phyloP scores from a whole-genome alignment of 75 land plant genomes.

The Adiantum capillusveneris region DNA sequence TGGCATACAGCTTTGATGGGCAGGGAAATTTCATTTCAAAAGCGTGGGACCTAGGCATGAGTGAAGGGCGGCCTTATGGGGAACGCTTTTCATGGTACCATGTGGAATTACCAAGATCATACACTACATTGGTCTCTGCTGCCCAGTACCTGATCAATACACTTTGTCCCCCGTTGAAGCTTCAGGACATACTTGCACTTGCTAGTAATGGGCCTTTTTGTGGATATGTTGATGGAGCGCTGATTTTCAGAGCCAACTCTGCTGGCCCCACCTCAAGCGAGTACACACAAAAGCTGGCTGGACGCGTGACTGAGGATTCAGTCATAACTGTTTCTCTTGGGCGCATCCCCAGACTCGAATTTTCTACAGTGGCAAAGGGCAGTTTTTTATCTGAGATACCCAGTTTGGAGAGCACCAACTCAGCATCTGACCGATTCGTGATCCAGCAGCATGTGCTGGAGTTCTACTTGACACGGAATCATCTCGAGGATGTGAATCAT shows the following conservation, averaged over 20 bases:
- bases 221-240: slow-evolving; percentile 73
- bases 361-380: slow-evolving; percentile 36
- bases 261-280: slow-evolving; percentile 64
- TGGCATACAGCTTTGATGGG: slow-evolving; percentile 79
- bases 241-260: slow-evolving; percentile 77
- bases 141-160: slow-evolving; percentile 76
- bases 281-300: slow-evolving; percentile 74
- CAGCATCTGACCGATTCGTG: slow-evolving; percentile 1
- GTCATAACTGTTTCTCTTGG: slow-evolving; percentile 85
- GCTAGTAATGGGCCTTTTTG: slow-evolving; percentile 82
- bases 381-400: slow-evolving; percentile 74
- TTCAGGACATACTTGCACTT: slow-evolving; percentile 78
- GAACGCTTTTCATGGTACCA: slow-evolving; percentile 76
- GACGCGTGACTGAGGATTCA: slow-evolving; percentile 63
- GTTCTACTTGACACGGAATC: slow-evolving; percentile 73
- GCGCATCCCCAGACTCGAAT: slow-evolving; percentile 66
- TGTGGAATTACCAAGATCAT: slow-evolving; percentile 73
- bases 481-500: slow-evolving; percentile 76
- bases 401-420: slow-evolving; percentile 32
- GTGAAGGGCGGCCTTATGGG: slow-evolving; percentile 15
- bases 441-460: slow-evolving; percentile 81
- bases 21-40: slow-evolving; percentile 49
- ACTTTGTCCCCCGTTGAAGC: slow-evolving; percentile 85
- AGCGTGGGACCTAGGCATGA: slow-evolving; percentile 60
- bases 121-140: slow-evolving; percentile 45